Evolutionary conservation across 1,284 basidiomycete genomes (phyloP).

Genomic region (Ceratobasidium sp.): DNA sequence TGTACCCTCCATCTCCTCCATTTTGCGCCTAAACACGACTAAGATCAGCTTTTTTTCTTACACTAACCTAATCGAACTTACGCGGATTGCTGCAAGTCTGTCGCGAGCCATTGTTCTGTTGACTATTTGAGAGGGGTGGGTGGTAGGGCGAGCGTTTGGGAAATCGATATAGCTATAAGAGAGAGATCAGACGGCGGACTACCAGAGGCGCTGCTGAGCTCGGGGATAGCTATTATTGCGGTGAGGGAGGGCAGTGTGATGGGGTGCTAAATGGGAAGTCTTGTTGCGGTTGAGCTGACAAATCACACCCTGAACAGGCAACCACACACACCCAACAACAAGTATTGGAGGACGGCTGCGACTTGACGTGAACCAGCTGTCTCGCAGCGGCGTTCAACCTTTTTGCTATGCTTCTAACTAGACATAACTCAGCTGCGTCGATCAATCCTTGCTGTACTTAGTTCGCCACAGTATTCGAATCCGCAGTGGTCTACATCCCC

Average conservation of each 20-base stretch:
- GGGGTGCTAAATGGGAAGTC: not conserved
- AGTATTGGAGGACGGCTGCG: too few relatives aligned
- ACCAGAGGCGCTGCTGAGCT: slow-evolving; percentile 43
- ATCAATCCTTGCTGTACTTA: too few relatives aligned
- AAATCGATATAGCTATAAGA: slow-evolving; percentile 22
- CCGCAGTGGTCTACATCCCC: too few relatives aligned
- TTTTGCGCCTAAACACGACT: slow-evolving; percentile 72
- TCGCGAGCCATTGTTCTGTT: slow-evolving; percentile 75
- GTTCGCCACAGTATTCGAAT: too few relatives aligned
- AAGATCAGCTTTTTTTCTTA: slow-evolving; percentile 5
- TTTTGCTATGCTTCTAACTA: too few relatives aligned
- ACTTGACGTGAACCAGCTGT: too few relatives aligned
- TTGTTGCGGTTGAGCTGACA: slow-evolving; percentile 37
- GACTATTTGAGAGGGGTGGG: not conserved
- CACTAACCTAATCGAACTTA: slow-evolving; percentile 56
- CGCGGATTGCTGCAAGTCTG: slow-evolving; percentile 86
- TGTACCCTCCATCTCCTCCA: slow-evolving; percentile 66
- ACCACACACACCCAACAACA: too few relatives aligned
- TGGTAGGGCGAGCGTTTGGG: not conserved
- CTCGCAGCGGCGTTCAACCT: too few relatives aligned
- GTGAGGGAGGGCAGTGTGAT: slow-evolving; percentile 13
- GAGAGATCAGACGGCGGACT: slow-evolving; percentile 28
- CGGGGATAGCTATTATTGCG: not conserved
- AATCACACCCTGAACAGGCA: slow-evolving; percentile 3
- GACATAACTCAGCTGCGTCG: too few relatives aligned